phyloP scores from a whole-genome alignment of 2,329 filamentous ascomycete genomes.

The Ophiosphaerella herpotricha region DNA sequence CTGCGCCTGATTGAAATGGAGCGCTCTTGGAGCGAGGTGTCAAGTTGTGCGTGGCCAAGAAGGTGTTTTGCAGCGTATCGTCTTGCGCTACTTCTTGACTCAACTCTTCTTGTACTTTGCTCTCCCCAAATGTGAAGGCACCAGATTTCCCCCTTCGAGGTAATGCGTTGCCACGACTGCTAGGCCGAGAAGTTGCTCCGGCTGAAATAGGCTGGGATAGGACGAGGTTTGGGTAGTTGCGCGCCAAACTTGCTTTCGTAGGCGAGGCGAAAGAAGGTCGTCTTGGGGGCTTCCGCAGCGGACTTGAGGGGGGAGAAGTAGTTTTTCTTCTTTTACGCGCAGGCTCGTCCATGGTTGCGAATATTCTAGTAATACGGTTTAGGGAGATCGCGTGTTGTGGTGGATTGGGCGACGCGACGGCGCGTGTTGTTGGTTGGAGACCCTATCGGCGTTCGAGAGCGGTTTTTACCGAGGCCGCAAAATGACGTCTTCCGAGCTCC shows the following conservation, averaged over 20 bases:
- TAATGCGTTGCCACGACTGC: constrained; percentile 14
- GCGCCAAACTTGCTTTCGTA: constrained; percentile 47
- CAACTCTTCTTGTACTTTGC: constrained; percentile 1
- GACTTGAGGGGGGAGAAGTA: constrained; percentile 33
- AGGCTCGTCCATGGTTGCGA: constrained; percentile 35
- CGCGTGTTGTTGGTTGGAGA: constrained; percentile 25
- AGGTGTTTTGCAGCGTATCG: background rate
- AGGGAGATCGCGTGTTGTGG: constrained; percentile 2
- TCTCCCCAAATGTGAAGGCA: constrained; percentile 25
- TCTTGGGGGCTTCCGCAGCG: constrained; percentile 37
- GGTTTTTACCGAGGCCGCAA: constrained; percentile 36
- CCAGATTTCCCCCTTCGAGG: constrained; percentile 22
- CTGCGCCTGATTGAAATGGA: constrained; percentile 14
- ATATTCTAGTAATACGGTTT: background rate
- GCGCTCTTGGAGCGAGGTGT: constrained; percentile 15
- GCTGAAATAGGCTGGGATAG: constrained; percentile 21
- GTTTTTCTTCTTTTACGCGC: constrained; percentile 43
- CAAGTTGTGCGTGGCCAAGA: constrained; percentile 2
- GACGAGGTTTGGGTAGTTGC: constrained; percentile 43
- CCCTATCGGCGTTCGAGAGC: constrained; percentile 23
- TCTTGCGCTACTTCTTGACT: background rate
- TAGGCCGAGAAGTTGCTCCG: constrained; percentile 11
- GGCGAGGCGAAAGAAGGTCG: constrained; percentile 47
- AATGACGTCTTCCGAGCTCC: constrained; percentile 37
- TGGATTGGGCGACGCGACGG: constrained; percentile 30